Evolutionary conservation across 108 stramenopile genomes (phyloP).

Genomic region (Nitzschia putrida): DNA sequence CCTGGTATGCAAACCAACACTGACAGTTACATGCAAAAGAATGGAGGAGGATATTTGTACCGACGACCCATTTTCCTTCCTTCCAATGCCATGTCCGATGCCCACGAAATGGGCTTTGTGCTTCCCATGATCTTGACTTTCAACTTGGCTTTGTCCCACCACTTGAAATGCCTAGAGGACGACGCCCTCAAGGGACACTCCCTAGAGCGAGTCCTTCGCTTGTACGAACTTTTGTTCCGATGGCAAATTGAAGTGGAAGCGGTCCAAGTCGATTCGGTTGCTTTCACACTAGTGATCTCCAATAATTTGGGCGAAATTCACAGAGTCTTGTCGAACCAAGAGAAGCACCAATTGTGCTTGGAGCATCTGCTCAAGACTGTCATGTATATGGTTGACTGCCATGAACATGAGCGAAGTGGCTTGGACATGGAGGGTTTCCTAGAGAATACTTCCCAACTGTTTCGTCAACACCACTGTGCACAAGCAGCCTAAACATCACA

Average conservation of each 20-base stretch:
- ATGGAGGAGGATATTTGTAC: conserved; percentile 26
- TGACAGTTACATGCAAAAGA: background rate
- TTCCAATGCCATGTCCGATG: conserved; percentile 3
- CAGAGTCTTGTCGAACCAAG: conserved; percentile 20
- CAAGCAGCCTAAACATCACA: conserved; percentile 21
- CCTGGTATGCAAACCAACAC: background rate
- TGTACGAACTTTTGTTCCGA: conserved; percentile 31
- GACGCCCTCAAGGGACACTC: background rate
- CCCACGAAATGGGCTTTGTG: conserved; percentile 31
- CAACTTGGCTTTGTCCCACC: conserved; percentile 35
- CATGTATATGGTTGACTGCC: conserved; percentile 39
- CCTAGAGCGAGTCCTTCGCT: conserved; percentile 10
- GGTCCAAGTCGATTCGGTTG: conserved; percentile 13
- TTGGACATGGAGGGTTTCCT: conserved; percentile 23
- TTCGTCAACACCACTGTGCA: conserved; percentile 11
- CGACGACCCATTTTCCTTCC: conserved; percentile 26
- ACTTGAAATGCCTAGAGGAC: conserved; percentile 11
- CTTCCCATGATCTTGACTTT: conserved; percentile 31
- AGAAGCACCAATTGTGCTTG: conserved; percentile 29
- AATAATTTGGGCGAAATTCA: conserved; percentile 41
- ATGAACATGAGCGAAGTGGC: background rate
- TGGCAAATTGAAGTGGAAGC: conserved; percentile 28
- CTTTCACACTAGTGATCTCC: conserved; percentile 33
- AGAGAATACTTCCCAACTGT: conserved; percentile 18
- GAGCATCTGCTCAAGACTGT: conserved; percentile 32